phyloP scores from a whole-genome alignment of 2,329 filamentous ascomycete species.

The Verticillium longisporum region DNA sequence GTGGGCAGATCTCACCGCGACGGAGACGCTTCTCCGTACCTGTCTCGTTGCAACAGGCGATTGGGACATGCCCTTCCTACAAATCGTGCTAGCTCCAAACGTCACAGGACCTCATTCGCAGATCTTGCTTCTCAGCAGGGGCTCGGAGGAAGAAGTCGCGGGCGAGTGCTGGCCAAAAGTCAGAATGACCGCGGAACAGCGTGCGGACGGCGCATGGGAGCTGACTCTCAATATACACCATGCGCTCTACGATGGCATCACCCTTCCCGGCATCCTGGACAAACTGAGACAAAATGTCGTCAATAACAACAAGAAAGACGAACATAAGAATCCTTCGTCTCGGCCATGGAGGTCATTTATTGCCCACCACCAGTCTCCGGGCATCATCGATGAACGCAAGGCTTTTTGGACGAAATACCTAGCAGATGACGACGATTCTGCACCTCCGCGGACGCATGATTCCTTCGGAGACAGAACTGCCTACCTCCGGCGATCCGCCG shows the following conservation, averaged over 20 bases:
- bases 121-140: conserved; percentile 12
- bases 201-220: conserved; percentile 14
- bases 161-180: conserved; percentile 6
- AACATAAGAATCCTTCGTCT: background rate
- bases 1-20: conserved; percentile 52
- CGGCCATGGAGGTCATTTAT: conserved; percentile 19
- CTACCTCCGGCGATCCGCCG: conserved; percentile 38
- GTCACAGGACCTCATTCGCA: conserved; percentile 13
- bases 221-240: conserved; percentile 67
- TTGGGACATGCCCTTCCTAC: conserved; percentile 48
- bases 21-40: conserved; percentile 63
- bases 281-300: conserved; percentile 18
- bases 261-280: conserved; percentile 57
- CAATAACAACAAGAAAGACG: background rate
- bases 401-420: conserved; percentile 38
- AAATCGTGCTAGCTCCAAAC: conserved; percentile 45
- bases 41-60: conserved; percentile 48
- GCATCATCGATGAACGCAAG: conserved; percentile 11
- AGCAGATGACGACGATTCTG: conserved; percentile 3
- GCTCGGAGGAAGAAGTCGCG: background rate
- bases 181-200: background rate
- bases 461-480: conserved; percentile 9
- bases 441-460: background rate
- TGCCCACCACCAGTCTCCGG: conserved; percentile 4
- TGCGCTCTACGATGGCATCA: conserved; percentile 81